phyloP scores from a whole-genome alignment of 768 basidiomycete genomes.

The Sarcomyxa edulis region DNA sequence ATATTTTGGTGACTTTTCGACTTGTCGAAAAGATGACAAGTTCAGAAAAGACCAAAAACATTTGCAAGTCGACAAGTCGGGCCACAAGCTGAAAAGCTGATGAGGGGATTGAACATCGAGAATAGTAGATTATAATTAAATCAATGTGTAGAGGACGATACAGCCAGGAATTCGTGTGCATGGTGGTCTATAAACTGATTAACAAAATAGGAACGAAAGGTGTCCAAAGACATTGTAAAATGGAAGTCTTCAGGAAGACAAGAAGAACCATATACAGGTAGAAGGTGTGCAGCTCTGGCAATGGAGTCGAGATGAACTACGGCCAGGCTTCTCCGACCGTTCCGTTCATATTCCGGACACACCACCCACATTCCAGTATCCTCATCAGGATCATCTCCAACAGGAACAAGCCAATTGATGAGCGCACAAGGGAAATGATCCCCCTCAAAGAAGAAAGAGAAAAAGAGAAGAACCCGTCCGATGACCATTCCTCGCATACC shows the following conservation, averaged over 20 bases:
- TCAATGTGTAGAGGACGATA: too few species aligned
- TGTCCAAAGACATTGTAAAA: conserved; percentile 10
- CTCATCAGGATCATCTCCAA: conserved; percentile 5
- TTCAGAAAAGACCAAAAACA: too few species aligned
- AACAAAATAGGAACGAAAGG: conserved; percentile 13
- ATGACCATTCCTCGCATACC: conserved; percentile 21
- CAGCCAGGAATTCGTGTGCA: conserved; percentile 1
- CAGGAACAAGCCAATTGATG: conserved; percentile 7
- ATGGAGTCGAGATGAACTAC: conserved; percentile 23
- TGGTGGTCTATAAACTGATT: conserved; percentile 19
- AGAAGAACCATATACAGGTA: conserved; percentile 6
- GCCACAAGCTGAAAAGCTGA: too few species aligned
- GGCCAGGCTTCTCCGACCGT: neutral
- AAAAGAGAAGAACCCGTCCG: conserved; percentile 21
- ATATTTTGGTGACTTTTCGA: too few species aligned
- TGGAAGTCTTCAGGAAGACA: conserved; percentile 6
- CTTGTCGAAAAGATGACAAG: too few species aligned
- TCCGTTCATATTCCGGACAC: conserved; percentile 7
- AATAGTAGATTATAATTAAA: too few species aligned
- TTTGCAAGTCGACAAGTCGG: too few species aligned
- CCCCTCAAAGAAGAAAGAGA: conserved; percentile 8
- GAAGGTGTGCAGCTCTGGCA: conserved; percentile 6
- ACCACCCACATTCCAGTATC: conserved; percentile 15
- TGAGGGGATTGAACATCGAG: too few species aligned
- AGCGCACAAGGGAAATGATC: conserved; percentile 9